Evolutionary conservation across 2,329 filamentous ascomycete species (phyloP).

Genomic region (Sporothrix euskadiensis): DNA sequence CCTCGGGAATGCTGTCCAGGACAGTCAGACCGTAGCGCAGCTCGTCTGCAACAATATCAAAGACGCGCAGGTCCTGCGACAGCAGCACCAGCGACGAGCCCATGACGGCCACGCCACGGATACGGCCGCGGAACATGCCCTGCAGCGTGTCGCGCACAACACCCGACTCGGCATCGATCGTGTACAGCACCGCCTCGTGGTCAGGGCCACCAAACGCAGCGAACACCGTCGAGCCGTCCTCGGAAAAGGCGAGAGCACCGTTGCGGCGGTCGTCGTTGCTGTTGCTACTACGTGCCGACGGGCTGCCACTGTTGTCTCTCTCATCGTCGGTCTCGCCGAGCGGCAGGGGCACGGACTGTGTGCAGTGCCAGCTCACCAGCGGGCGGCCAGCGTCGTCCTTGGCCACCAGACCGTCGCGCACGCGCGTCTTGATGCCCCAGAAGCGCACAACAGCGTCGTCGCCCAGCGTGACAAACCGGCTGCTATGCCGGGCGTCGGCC

Average conservation of each 20-base stretch:
- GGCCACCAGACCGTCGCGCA: conserved; percentile 66
- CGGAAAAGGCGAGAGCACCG: conserved; percentile 74
- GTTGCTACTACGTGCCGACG: conserved; percentile 32
- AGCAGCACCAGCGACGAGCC: conserved; percentile 74
- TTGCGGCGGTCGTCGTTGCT: conserved; percentile 42
- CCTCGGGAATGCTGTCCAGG: conserved; percentile 42
- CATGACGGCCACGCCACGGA: conserved; percentile 70
- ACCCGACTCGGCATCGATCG: conserved; percentile 73
- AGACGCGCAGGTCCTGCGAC: conserved; percentile 72
- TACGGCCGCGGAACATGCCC: conserved; percentile 64
- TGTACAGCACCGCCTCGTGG: conserved; percentile 64
- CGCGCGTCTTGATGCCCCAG: conserved; percentile 74
- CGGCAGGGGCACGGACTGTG: conserved; percentile 54
- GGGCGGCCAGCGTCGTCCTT: conserved; percentile 57
- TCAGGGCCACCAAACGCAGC: conserved; percentile 59
- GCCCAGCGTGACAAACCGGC: conserved; percentile 82
- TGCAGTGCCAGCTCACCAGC: conserved; percentile 73
- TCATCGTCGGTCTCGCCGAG: conserved; percentile 22
- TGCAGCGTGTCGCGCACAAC: conserved; percentile 66
- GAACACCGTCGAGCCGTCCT: conserved; percentile 82
- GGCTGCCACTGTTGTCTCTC: background rate
- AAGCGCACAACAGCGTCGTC: conserved; percentile 75
- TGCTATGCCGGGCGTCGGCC: conserved; percentile 62
- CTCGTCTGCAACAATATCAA: conserved; percentile 79
- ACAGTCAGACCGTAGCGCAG: conserved; percentile 67